Evolutionary conservation across 1,284 basidiomycete genomes (phyloP), one percentile per base, ranked within the genome.

Genomic region (Laetiporus sulphureus): DNA sequence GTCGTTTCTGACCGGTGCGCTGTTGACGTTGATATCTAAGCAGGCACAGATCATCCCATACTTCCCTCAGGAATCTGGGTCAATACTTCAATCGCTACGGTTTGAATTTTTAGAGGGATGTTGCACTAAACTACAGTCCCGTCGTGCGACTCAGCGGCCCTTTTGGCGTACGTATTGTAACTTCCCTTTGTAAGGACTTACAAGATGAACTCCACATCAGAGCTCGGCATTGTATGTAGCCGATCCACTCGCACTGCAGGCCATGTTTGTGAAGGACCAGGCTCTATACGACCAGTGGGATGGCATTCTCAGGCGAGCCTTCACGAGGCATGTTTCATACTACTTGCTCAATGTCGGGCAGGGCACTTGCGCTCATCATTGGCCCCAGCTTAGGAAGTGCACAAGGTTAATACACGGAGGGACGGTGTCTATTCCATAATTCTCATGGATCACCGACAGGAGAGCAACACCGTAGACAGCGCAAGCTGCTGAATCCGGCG

Each of bases 401-500:
- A 3, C 29, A 40, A 29, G 49, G 49, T 53, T n/a, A n/a, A n/a
- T n/a, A n/a, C n/a, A n/a, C 15, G 23, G 21, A 8, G 21, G 12
- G 10, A 10, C 4, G 15, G 8, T 4, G 5, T 30, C 7, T 11
- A 11, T 2, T 8, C 12, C 36, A 11, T 8, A n/a, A 37, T 15
- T 10, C 5, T 11, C 21, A 4, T 3, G 10, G n/a, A 6, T 11
- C 21, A 7, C 36, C 6, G 19, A 5, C 27, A 57, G 56, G 53
- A 20, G 45, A 50, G 5, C 42, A 45, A 8, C 52, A 56, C 38
- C 41, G 41, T 21, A 40, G 27, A 31, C 50, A 51, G 20, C 47
- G 50, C 13, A 52, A 52, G 33, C 35, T 44, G 12, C 32, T 60
- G 5, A 55, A 51, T 21, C 54, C 58, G 4, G 55, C 54, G 6